Percentiles rank a stretch among this genome's conserved stretches.
Evolutionary conservation across 441 rosid species (phyloP).

Genomic region (Adansonia grandidieri): DNA sequence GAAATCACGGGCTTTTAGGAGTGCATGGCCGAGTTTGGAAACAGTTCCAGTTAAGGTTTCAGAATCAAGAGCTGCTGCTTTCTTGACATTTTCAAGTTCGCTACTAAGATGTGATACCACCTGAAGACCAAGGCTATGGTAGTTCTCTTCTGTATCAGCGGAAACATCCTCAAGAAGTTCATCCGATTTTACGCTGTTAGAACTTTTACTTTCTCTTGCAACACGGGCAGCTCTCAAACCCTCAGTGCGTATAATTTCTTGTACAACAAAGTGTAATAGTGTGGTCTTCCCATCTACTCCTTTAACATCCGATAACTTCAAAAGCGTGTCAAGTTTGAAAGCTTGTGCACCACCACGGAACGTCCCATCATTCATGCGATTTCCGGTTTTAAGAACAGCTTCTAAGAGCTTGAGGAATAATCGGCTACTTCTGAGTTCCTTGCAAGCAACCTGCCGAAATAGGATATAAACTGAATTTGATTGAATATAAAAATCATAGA

Average conservation of each 20-base stretch:
- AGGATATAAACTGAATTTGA: conserved; percentile 28
- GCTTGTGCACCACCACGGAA: conserved; percentile 98
- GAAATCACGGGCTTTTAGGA: conserved; percentile 63
- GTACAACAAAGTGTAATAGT: conserved; percentile 96
- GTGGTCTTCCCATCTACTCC: conserved; percentile 97
- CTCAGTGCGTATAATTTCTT: conserved; percentile 91
- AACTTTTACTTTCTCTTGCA: conserved; percentile 62
- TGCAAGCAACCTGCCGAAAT: conserved; percentile 73
- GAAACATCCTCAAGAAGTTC: conserved; percentile 68
- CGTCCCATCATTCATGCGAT: conserved; percentile 98
- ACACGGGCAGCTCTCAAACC: conserved; percentile 81
- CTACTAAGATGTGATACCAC: conserved; percentile 74
- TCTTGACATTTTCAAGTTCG: conserved; percentile 85
- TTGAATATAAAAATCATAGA: conserved; percentile 17
- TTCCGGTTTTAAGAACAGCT: conserved; percentile 99
- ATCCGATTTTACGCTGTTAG: conserved; percentile 66
- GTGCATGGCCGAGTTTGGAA: conserved; percentile 60
- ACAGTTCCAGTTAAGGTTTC: conserved; percentile 74
- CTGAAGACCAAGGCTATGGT: conserved; percentile 76
- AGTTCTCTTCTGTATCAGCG: conserved; percentile 63
- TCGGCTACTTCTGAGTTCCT: conserved; percentile 79
- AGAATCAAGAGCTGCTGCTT: conserved; percentile 82
- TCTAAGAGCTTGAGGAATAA: conserved; percentile 94
- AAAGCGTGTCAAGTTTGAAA: conserved; percentile 94
- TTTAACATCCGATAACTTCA: conserved; percentile 92